Evolutionary conservation across 768 basidiomycete species (phyloP).

Genomic region (Suillus plorans): DNA sequence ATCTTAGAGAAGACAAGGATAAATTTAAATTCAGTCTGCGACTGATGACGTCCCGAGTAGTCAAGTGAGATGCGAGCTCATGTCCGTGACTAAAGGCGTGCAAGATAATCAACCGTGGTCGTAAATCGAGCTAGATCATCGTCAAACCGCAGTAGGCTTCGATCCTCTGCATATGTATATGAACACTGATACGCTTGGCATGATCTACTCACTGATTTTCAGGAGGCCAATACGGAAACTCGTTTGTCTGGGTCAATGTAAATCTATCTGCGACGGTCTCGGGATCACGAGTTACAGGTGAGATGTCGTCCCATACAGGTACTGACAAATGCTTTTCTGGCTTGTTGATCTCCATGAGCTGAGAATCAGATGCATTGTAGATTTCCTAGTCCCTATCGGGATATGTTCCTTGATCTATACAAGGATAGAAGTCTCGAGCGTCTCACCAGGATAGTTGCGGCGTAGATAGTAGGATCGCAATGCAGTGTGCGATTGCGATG

Average conservation of each 20-base stretch:
- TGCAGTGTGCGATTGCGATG: neutral
- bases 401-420: neutral
- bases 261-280: neutral
- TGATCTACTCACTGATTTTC: slow-evolving; percentile 36
- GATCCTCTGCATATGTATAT: slow-evolving; percentile 25
- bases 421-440: neutral
- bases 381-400: neutral
- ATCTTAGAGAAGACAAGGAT: neutral
- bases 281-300: neutral
- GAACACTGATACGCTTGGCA: slow-evolving; percentile 39
- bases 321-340: neutral
- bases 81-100: neutral
- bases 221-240: slow-evolving; percentile 35
- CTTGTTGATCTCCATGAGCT: neutral
- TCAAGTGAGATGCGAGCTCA: slow-evolving; percentile 2
- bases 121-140: neutral
- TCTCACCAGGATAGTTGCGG: neutral
- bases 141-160: slow-evolving; percentile 13
- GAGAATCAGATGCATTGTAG: neutral
- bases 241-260: slow-evolving; percentile 11
- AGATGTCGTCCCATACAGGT: neutral
- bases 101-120: neutral
- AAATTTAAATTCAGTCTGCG: neutral
- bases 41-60: neutral
- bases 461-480: neutral